A percentile compares a stretch with the other conserved stretches of the same genome.
phyloP scores from a whole-genome alignment of 768 basidiomycete genomes.

The Hysterangium stoloniferum region DNA sequence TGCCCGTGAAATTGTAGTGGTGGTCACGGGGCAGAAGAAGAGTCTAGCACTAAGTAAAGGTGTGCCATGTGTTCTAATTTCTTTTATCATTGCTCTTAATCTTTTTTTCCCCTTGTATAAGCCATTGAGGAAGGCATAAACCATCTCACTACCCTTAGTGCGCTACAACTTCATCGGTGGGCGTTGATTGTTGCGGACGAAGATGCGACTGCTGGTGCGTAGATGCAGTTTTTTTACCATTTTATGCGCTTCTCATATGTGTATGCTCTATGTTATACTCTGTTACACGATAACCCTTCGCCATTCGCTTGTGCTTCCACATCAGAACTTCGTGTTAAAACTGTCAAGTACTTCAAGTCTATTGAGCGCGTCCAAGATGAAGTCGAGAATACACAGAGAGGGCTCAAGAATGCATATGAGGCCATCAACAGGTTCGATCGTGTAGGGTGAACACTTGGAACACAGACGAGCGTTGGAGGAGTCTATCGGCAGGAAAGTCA shows the following conservation, averaged over 20 bases:
- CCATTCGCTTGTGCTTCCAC: too few species aligned
- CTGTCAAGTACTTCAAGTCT: constrained; percentile 86
- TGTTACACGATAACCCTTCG: not conserved
- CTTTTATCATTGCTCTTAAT: not conserved
- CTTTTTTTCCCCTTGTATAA: not conserved
- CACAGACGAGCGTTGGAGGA: too few species aligned
- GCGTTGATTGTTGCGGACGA: constrained; percentile 85
- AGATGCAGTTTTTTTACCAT: not conserved
- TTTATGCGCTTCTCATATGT: not conserved
- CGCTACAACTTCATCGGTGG: constrained; percentile 81
- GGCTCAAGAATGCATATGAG: too few species aligned
- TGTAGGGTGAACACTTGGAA: too few species aligned
- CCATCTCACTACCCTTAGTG: constrained; percentile 79
- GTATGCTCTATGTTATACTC: not conserved
- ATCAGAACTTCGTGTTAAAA: constrained; percentile 77
- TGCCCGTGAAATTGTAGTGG: constrained; percentile 73
- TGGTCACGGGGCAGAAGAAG: constrained; percentile 81
- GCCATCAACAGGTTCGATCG: too few species aligned
- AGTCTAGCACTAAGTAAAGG: constrained; percentile 78
- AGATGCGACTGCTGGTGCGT: constrained; percentile 71
- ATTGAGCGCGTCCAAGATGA: constrained; percentile 83
- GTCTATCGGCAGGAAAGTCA: too few species aligned
- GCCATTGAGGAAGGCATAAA: constrained; percentile 77
- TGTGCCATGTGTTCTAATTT: constrained; percentile 23
- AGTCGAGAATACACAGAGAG: constrained; percentile 55